Percentiles rank a stretch among this genome's conserved stretches.
These are phyloP conservation scores for Actinidia arguta DNA, from an alignment of 179 eudicot species.

Conservation along the genomic window DNA sequence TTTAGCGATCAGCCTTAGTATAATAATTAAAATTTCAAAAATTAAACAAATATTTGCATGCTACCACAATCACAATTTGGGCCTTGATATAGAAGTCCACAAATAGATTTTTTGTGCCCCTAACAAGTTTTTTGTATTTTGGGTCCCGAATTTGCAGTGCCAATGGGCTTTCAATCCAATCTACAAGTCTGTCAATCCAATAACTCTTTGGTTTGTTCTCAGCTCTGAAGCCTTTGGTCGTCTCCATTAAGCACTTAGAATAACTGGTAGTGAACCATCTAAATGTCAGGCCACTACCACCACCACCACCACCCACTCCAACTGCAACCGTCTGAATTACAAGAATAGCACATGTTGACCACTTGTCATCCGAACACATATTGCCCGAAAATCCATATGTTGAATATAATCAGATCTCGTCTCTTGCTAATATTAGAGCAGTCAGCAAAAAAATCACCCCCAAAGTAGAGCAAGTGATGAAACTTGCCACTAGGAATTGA, in stretches of 20 bases:
- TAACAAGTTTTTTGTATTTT: not conserved
- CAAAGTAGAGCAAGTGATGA: conserved; percentile 2
- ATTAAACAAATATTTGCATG: no score
- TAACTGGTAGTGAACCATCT: conserved; percentile 30
- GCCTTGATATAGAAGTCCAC: conserved; percentile 15
- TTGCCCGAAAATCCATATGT: no score
- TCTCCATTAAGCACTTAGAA: conserved; percentile 8
- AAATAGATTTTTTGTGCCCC: not conserved
- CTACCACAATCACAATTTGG: conserved; percentile 25
- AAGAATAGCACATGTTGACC: conserved; percentile 28
- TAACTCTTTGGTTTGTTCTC: conserved; percentile 25
- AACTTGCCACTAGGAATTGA: conserved; percentile 27
- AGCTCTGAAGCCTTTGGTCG: not conserved
- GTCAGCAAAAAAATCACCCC: not conserved
- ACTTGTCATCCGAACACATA: conserved; percentile 20
- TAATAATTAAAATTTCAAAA: no score
- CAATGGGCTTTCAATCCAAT: not conserved
- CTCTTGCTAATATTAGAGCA: conserved; percentile 1
- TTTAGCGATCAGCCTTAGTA: no score
- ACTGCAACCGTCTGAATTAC: conserved; percentile 31
- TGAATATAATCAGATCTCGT: not conserved
- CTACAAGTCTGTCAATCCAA: conserved; percentile 34
- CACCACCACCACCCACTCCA: conserved; percentile 27
- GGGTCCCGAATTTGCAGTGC: no score
- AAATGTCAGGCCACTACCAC: conserved; percentile 21